A percentile compares a stretch with the other conserved stretches of the same genome.
phyloP scores from a whole-genome alignment of 495 filamentous ascomycete genomes.

The Penicillium mononematosum region DNA sequence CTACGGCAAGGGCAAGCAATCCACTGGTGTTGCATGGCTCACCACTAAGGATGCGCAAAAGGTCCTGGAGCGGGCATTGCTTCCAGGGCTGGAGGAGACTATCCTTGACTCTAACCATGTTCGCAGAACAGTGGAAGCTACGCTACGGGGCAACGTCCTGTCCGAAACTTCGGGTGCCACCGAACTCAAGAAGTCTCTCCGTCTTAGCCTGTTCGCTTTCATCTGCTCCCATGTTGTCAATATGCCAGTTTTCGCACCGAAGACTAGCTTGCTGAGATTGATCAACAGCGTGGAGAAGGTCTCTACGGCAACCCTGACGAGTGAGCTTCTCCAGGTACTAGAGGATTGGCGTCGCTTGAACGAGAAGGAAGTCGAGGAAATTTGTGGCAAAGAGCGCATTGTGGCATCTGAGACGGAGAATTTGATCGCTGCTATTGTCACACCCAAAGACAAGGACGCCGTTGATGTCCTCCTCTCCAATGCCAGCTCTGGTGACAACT shows the following conservation, averaged over 20 bases:
- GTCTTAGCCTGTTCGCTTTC: constrained; percentile 67
- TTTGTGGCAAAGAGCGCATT: constrained; percentile 60
- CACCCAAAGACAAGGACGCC: constrained; percentile 65
- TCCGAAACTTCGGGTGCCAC: constrained; percentile 41
- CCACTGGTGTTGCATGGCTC: constrained; percentile 58
- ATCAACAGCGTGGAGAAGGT: constrained; percentile 70
- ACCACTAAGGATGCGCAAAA: constrained; percentile 52
- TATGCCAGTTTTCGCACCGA: constrained; percentile 65
- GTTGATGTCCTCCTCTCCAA: constrained; percentile 55
- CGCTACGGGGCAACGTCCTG: constrained; percentile 48
- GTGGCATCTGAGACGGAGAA: constrained; percentile 56
- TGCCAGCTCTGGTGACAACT: constrained; percentile 48
- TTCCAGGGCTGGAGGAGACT: constrained; percentile 77
- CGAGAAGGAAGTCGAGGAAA: constrained; percentile 38
- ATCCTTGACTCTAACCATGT: constrained; percentile 70
- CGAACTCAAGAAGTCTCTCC: constrained; percentile 64
- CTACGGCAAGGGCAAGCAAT: constrained; percentile 54
- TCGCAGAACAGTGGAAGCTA: constrained; percentile 54
- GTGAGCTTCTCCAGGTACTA: constrained; percentile 67
- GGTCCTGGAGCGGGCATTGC: constrained; percentile 61
- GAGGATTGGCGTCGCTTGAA: constrained; percentile 59
- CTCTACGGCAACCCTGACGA: constrained; percentile 62
- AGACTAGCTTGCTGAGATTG: constrained; percentile 64
- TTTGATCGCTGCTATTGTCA: constrained; percentile 58
- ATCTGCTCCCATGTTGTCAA: constrained; percentile 68